A percentile compares a stretch with the other conserved stretches of the same genome.
Evolutionary conservation across 805 yeast species (phyloP).

Genomic region (Candida insectalens): DNA sequence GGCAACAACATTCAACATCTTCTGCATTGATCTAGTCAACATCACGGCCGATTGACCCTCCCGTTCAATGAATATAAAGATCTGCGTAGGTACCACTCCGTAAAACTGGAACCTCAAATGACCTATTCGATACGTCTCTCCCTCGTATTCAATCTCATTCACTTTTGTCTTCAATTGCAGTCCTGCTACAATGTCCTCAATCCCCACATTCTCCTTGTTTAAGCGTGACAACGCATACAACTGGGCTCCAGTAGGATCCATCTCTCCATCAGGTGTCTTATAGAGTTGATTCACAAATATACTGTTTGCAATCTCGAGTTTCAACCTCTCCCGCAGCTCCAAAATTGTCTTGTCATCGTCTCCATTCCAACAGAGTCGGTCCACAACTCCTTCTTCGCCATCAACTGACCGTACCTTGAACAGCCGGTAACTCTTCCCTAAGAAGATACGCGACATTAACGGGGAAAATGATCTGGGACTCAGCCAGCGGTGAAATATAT

Average conservation of each 20-base stretch:
- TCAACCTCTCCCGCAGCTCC: conserved; percentile 6
- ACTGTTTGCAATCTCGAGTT: conserved; percentile 13
- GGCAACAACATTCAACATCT: conserved; percentile 12
- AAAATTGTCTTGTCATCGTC: conserved; percentile 11
- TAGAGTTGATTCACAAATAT: conserved; percentile 16
- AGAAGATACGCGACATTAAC: conserved; percentile 20
- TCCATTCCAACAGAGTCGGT: conserved; percentile 17
- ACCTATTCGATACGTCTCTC: conserved; percentile 12
- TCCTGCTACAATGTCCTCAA: conserved; percentile 12
- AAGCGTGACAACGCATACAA: conserved; percentile 14
- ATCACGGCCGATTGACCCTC: conserved; percentile 13
- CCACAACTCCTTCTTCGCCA: conserved; percentile 13
- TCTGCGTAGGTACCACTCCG: conserved; percentile 18
- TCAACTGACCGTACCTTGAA: conserved; percentile 10
- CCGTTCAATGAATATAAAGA: conserved; percentile 16
- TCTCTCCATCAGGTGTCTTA: conserved; percentile 2
- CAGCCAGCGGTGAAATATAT: no score
- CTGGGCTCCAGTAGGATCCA: conserved; percentile 15
- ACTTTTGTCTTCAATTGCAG: conserved; percentile 18
- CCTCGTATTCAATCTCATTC: conserved; percentile 7
- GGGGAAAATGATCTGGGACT: background rate
- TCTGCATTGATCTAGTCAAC: conserved; percentile 12
- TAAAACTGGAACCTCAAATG: conserved; percentile 21
- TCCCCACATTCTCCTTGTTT: conserved; percentile 14
- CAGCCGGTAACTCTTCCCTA: conserved; percentile 15